A percentile compares a stretch with the other conserved stretches of the same genome.
phyloP scores from a whole-genome alignment of 495 filamentous ascomycete genomes.

The Penicillium cinerascens region DNA sequence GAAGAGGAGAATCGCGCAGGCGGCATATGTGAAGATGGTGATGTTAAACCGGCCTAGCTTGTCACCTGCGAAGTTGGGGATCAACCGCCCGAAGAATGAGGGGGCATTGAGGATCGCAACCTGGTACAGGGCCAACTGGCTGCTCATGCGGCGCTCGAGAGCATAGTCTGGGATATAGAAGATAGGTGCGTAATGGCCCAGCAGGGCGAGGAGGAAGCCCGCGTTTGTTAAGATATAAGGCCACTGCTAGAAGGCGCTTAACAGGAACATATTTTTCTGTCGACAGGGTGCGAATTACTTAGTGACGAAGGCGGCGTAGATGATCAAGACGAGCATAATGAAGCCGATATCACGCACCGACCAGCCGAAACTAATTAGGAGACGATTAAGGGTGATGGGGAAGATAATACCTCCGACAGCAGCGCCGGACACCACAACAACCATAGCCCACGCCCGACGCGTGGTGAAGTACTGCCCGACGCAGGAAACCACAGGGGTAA shows the following conservation, averaged over 20 bases:
- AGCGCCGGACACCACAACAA: conserved; percentile 16
- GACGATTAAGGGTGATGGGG: conserved; percentile 10
- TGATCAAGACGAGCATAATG: conserved; percentile 19
- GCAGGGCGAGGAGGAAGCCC: background rate
- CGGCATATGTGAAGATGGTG: background rate
- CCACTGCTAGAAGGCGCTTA: conserved; percentile 1
- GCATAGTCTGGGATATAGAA: conserved; percentile 58
- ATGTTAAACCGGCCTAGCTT: conserved; percentile 10
- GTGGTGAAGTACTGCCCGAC: conserved; percentile 51
- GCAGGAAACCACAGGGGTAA: conserved; percentile 44
- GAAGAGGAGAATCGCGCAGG: conserved; percentile 1
- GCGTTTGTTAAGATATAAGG: background rate
- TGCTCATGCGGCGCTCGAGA: conserved; percentile 41
- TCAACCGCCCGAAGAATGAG: conserved; percentile 21
- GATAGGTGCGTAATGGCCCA: conserved; percentile 55
- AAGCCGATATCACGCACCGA: conserved; percentile 18
- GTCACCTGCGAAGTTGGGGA: conserved; percentile 10
- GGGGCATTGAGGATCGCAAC: conserved; percentile 21
- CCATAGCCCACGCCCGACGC: conserved; percentile 46
- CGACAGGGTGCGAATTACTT: conserved; percentile 1
- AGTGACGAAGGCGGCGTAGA: conserved; percentile 11
- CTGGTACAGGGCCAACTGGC: conserved; percentile 38
- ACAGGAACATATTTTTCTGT: conserved; percentile 3
- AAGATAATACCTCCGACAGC: conserved; percentile 37
- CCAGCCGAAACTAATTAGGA: conserved; percentile 21